phyloP scores from a whole-genome alignment of 306 rosid species.

The Mimosa pudica region DNA sequence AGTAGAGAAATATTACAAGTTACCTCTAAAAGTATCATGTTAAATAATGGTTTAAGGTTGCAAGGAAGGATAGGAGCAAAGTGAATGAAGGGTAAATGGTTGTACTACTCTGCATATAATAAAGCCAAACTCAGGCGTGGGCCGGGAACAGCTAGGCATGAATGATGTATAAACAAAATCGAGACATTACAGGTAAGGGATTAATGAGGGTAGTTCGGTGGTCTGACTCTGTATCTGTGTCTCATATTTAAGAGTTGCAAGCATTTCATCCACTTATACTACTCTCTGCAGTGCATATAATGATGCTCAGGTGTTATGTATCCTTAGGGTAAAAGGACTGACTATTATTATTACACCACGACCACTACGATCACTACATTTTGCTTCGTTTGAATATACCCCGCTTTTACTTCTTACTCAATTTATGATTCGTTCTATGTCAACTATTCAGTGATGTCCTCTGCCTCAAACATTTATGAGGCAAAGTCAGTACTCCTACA shows the following conservation, averaged over 20 bases:
- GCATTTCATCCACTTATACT: conserved; percentile 24
- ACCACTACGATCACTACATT: neutral
- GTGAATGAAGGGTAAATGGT: conserved; percentile 21
- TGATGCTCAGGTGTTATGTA: conserved; percentile 13
- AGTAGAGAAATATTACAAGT: neutral
- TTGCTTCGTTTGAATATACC: conserved; percentile 18
- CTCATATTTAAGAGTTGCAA: conserved; percentile 29
- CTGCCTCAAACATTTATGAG: neutral
- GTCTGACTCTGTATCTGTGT: neutral
- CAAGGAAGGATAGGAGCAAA: neutral
- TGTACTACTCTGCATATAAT: conserved; percentile 16
- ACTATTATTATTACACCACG: neutral
- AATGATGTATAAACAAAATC: neutral
- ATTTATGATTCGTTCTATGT: conserved; percentile 19
- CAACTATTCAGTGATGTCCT: conserved; percentile 11
- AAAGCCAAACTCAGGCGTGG: conserved; percentile 26
- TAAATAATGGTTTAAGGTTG: neutral
- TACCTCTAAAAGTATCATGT: neutral
- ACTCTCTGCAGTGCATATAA: neutral
- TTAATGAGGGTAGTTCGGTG: conserved; percentile 48
- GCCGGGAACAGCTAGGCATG: conserved; percentile 52
- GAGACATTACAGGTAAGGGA: neutral
- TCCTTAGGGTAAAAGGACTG: conserved; percentile 22
- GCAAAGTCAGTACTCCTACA: neutral
- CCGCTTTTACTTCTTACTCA: conserved; percentile 18